phyloP scores from a whole-genome alignment of 208 protist genomes.

The Leishmania major region DNA sequence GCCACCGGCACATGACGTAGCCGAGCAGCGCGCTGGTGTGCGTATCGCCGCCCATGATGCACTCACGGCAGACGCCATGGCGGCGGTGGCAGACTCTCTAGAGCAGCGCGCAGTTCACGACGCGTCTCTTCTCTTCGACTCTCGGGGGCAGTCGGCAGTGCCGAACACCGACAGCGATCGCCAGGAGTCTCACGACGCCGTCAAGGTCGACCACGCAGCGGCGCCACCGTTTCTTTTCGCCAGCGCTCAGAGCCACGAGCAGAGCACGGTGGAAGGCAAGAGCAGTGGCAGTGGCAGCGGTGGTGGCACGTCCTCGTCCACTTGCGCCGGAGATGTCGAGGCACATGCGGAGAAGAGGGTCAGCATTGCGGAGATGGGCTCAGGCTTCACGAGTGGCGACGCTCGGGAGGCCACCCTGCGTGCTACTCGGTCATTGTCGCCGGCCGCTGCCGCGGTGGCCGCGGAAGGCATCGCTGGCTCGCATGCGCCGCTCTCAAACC shows the following conservation, averaged over 20 bases:
- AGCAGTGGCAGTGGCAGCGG: background rate
- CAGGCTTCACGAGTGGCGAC: conserved; percentile 8
- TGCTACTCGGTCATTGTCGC: conserved; percentile 5
- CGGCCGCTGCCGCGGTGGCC: conserved; percentile 6
- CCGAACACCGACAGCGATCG: background rate
- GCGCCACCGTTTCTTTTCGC: background rate
- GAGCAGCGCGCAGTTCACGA: background rate
- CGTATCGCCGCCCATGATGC: too few relatives aligned
- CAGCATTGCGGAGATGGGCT: conserved; percentile 14
- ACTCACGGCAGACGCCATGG: background rate
- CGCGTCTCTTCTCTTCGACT: conserved; percentile 1
- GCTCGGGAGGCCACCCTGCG: conserved; percentile 15
- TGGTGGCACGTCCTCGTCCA: too few relatives aligned
- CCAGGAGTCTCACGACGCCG: background rate
- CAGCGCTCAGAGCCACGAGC: background rate
- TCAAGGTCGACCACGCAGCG: background rate
- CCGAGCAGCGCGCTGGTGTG: background rate
- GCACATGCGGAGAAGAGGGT: conserved; percentile 11
- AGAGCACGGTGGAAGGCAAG: background rate
- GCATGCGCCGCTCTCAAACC: conserved; percentile 12
- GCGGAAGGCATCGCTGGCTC: background rate
- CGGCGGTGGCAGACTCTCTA: background rate
- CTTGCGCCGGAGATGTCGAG: background rate
- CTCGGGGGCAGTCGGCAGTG: background rate
- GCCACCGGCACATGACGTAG: background rate